Conservation (phyloP, 352 stramenopile genomes). For the Saprolegnia diclina region DNA sequence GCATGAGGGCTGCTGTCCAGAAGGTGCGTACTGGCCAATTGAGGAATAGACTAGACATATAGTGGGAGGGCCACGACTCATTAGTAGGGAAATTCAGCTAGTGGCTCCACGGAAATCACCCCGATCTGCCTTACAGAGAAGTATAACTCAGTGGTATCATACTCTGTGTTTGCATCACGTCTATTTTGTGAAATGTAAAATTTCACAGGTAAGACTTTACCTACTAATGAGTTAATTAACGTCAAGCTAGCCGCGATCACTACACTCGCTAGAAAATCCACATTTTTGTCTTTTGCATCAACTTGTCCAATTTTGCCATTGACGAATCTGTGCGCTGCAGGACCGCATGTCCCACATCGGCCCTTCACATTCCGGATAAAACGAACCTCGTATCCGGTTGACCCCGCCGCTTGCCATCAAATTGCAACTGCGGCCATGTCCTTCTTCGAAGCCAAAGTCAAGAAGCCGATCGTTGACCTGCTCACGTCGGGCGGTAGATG, state of each 20-base stretch:
- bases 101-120: slow-evolving; percentile 1
- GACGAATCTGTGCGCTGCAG: too few relatives aligned
- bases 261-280: too few relatives aligned
- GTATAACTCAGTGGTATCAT: slow-evolving; percentile 1
- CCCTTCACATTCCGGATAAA: too few relatives aligned
- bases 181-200: background rate
- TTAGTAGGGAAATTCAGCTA: background rate
- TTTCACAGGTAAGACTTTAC: background rate
- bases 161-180: slow-evolving; percentile 1
- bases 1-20: too few relatives aligned
- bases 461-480: slow-evolving; percentile 59
- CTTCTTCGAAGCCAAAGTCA: slow-evolving; percentile 73
- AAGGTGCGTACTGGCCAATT: background rate
- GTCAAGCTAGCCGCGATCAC: background rate
- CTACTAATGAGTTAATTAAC: background rate
- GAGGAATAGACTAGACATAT: background rate
- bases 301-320: too few relatives aligned
- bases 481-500: slow-evolving; percentile 60
- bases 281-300: too few relatives aligned
- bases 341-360: too few relatives aligned
- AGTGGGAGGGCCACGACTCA: background rate
- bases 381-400: background rate
- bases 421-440: slow-evolving; percentile 3
- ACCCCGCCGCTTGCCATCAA: background rate
- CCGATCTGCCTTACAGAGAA: background rate